Evolutionary conservation across 768 basidiomycete genomes (phyloP).

Genomic region (Gloeopeniophorella convolvens): DNA sequence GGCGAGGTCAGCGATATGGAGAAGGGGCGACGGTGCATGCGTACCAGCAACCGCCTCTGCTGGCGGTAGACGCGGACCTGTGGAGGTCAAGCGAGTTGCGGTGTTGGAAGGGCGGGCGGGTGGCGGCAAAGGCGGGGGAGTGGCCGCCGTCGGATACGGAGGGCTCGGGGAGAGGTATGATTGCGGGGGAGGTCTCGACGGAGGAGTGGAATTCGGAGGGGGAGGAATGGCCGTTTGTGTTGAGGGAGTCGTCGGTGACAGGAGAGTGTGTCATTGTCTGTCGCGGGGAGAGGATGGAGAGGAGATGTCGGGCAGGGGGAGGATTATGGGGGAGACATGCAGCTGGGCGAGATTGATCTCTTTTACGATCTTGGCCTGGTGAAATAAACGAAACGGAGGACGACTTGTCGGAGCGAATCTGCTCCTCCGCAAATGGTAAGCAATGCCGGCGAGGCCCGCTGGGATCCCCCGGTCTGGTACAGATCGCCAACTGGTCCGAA

Average conservation of each 20-base stretch:
- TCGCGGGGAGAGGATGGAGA: neutral
- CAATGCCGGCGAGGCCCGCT: no score
- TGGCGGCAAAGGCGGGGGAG: slow-evolving; percentile 10
- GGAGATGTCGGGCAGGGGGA: slow-evolving; percentile 1
- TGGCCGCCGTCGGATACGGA: slow-evolving; percentile 11
- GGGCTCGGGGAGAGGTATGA: slow-evolving; percentile 11
- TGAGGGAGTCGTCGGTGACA: slow-evolving; percentile 16
- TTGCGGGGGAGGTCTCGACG: slow-evolving; percentile 16
- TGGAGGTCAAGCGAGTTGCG: slow-evolving; percentile 16
- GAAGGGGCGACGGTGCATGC: neutral
- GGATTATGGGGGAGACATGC: slow-evolving; percentile 19
- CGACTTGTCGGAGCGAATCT: no score
- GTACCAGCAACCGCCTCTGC: slow-evolving; percentile 21
- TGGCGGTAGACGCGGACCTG: slow-evolving; percentile 15
- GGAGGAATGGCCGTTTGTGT: slow-evolving; percentile 13
- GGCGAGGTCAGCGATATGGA: neutral
- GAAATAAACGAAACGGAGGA: slow-evolving; percentile 19
- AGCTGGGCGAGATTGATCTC: slow-evolving; percentile 15
- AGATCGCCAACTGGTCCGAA: no score
- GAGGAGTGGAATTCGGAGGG: slow-evolving; percentile 21
- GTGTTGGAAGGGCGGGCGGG: slow-evolving; percentile 10
- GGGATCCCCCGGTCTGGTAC: no score
- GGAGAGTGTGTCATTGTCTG: slow-evolving; percentile 14
- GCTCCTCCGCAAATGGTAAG: no score
- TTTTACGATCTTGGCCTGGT: slow-evolving; percentile 18